Evolutionary conservation across 768 basidiomycete genomes (phyloP).

Genomic region (Boletus vermiculosoides): DNA sequence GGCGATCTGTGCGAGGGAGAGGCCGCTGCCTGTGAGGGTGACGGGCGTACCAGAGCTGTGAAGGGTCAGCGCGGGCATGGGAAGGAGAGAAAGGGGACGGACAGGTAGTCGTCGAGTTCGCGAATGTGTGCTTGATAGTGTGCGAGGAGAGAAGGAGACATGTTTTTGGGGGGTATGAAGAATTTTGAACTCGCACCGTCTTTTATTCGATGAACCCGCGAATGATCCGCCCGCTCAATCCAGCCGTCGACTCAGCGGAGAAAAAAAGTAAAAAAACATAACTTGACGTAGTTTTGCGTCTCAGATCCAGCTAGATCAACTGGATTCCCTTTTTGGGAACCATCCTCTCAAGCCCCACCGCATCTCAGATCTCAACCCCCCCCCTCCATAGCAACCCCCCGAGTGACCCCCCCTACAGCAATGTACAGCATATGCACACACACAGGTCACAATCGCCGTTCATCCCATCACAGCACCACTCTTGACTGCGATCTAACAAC

Average conservation of each 20-base stretch:
- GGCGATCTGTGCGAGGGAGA: slow-evolving; percentile 76
- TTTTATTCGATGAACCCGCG: slow-evolving; percentile 5
- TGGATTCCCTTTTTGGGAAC: background rate
- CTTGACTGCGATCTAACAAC: too few species aligned
- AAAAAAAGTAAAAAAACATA: slow-evolving; percentile 4
- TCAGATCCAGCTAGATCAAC: slow-evolving; percentile 16
- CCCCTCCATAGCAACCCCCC: slow-evolving; percentile 3
- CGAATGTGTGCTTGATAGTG: slow-evolving; percentile 58
- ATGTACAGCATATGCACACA: too few species aligned
- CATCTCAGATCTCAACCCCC: slow-evolving; percentile 13
- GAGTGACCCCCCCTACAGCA: background rate
- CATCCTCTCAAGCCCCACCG: background rate
- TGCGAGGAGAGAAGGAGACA: slow-evolving; percentile 42
- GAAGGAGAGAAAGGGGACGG: slow-evolving; percentile 16
- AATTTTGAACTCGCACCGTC: background rate
- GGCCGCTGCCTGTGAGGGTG: slow-evolving; percentile 62
- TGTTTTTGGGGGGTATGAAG: background rate
- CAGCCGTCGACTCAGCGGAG: too few species aligned
- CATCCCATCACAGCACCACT: too few species aligned
- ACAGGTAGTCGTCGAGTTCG: slow-evolving; percentile 69
- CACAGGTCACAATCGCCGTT: background rate
- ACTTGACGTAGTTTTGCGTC: slow-evolving; percentile 17
- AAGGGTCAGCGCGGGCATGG: background rate
- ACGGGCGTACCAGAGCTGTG: slow-evolving; percentile 61
- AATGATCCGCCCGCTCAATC: slow-evolving; percentile 22